phyloP scores from a whole-genome alignment of 805 yeast species.

The Teunomyces kruisii region DNA sequence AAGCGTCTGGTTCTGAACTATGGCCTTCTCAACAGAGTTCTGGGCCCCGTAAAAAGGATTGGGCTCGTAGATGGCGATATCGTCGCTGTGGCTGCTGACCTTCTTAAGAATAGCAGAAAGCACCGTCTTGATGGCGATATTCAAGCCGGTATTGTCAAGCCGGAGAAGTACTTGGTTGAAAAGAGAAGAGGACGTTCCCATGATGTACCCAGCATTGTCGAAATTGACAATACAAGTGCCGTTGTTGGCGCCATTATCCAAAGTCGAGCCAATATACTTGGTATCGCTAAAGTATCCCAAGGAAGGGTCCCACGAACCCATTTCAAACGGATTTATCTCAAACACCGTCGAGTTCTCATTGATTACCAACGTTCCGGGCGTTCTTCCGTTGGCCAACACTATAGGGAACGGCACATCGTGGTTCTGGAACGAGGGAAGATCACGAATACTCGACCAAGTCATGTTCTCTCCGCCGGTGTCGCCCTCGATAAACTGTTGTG shows the following conservation, averaged over 20 bases:
- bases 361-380: conserved; percentile 58
- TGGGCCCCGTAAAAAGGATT: conserved; percentile 35
- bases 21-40: conserved; percentile 17
- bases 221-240: conserved; percentile 26
- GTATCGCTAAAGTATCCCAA: conserved; percentile 29
- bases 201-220: conserved; percentile 40
- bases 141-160: conserved; percentile 36
- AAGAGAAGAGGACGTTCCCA: conserved; percentile 41
- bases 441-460: conserved; percentile 25
- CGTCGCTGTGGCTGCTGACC: conserved; percentile 27
- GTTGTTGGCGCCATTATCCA: conserved; percentile 19
- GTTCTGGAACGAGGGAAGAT: conserved; percentile 22
- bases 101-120: conserved; percentile 23
- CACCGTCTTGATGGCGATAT: conserved; percentile 25
- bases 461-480: conserved; percentile 26
- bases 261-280: conserved; percentile 29
- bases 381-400: conserved; percentile 54
- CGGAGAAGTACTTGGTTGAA: conserved; percentile 39
- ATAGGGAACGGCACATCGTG: conserved; percentile 41
- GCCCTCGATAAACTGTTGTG: conserved; percentile 32
- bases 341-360: conserved; percentile 64
- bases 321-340: conserved; percentile 38
- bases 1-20: conserved; percentile 29
- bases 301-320: conserved; percentile 45
- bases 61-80: conserved; percentile 40